These are phyloP conservation scores for Gillenia trifoliata DNA, from an alignment of 306 rosid species.

Conservation along the genomic window DNA sequence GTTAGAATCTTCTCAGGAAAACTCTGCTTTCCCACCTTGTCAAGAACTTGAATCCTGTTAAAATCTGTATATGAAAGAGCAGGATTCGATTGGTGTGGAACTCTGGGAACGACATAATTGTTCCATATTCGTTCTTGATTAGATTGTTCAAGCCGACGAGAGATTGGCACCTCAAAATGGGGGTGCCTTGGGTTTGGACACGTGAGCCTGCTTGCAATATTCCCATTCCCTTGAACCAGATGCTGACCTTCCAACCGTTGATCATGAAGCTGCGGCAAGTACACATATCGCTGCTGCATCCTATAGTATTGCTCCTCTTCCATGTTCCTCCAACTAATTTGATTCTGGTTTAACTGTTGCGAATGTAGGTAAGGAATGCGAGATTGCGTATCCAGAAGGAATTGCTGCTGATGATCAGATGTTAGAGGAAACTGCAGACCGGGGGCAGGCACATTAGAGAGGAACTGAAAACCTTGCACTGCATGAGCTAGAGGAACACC, in stretches of 20 bases:
- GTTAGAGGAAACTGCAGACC: conserved; percentile 38
- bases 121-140: conserved; percentile 28
- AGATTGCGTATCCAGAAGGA: conserved; percentile 24
- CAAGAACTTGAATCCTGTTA: conserved; percentile 23
- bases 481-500: conserved; percentile 20
- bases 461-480: conserved; percentile 25
- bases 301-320: conserved; percentile 30
- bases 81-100: conserved; percentile 28
- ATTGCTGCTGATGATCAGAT: conserved; percentile 37
- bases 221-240: conserved; percentile 32
- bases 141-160: conserved; percentile 29
- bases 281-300: conserved; percentile 25
- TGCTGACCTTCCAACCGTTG: conserved; percentile 35
- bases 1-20: conserved; percentile 33
- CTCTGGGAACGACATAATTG: conserved; percentile 18
- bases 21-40: conserved; percentile 24
- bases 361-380: conserved; percentile 24
- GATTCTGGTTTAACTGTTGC: conserved; percentile 30
- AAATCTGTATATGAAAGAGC: conserved; percentile 18
- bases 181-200: conserved; percentile 24
- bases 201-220: conserved; percentile 10
- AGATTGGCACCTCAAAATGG: conserved; percentile 31
- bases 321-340: conserved; percentile 35
- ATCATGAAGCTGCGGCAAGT: conserved; percentile 34
- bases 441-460: conserved; percentile 29